phyloP scores from a whole-genome alignment of 2,329 filamentous ascomycete genomes.

The Trichoderma sp. region DNA sequence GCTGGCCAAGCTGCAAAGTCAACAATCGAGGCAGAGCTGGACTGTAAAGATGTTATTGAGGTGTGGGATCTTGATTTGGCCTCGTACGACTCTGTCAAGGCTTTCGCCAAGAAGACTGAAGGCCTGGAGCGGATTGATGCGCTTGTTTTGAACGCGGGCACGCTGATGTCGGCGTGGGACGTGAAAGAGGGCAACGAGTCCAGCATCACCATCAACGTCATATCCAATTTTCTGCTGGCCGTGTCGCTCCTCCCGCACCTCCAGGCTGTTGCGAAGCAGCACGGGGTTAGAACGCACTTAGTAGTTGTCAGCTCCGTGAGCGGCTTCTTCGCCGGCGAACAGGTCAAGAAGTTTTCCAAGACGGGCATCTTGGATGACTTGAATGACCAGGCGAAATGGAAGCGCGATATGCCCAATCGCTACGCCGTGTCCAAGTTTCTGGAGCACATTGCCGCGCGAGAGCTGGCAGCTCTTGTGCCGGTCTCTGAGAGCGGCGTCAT shows the following conservation, averaged over 20 bases:
- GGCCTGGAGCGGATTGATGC: constrained; percentile 45
- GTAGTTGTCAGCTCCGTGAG: constrained; percentile 35
- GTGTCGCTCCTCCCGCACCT: constrained; percentile 47
- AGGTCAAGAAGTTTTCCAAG: background rate
- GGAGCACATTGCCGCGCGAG: constrained; percentile 31
- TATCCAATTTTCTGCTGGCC: constrained; percentile 49
- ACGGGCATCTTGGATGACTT: constrained; percentile 3
- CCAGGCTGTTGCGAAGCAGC: constrained; percentile 38
- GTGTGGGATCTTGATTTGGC: constrained; percentile 50
- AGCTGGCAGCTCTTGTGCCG: constrained; percentile 34
- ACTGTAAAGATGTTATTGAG: constrained; percentile 35
- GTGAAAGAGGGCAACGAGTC: constrained; percentile 45
- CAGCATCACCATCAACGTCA: constrained; percentile 49
- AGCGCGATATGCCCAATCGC: background rate
- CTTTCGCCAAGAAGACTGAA: constrained; percentile 39
- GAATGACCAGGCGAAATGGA: constrained; percentile 12
- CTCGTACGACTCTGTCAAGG: constrained; percentile 40
- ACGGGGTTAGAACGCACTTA: constrained; percentile 41
- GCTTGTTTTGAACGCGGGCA: constrained; percentile 46
- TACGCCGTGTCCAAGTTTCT: constrained; percentile 37
- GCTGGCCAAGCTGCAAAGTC: constrained; percentile 46
- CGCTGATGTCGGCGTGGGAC: constrained; percentile 27
- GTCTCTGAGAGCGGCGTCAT: constrained; percentile 35
- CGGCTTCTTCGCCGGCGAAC: background rate
- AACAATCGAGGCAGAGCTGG: constrained; percentile 39